These are phyloP conservation scores for Lactarius hatsudake DNA, from an alignment of 768 basidiomycete species.

Conservation along the genomic window DNA sequence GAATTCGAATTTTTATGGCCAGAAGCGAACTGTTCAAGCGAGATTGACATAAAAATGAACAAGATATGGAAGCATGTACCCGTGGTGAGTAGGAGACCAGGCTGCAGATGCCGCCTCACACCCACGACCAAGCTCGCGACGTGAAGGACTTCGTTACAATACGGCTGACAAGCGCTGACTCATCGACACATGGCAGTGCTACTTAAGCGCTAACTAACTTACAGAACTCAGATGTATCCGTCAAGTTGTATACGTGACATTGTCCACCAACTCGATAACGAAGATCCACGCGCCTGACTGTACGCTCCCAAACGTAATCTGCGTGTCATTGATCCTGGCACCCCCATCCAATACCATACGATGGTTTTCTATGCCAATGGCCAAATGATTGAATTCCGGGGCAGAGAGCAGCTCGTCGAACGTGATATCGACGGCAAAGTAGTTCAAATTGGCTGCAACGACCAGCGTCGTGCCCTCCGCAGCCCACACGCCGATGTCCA, in stretches of 20 bases:
- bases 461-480: constrained; percentile 3
- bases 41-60: not conserved
- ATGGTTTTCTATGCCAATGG: too few relatives aligned
- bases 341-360: constrained; percentile 11
- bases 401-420: constrained; percentile 1
- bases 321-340: not conserved
- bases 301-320: constrained; percentile 2
- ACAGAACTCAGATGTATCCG: not conserved
- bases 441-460: constrained; percentile 22
- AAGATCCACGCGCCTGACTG: constrained; percentile 16
- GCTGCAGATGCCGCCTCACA: too few relatives aligned
- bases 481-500: constrained; percentile 23
- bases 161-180: too few relatives aligned
- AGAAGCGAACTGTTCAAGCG: not conserved
- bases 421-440: not conserved
- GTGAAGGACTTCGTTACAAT: too few relatives aligned
- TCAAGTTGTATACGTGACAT: not conserved
- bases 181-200: not conserved
- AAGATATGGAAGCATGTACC: not conserved
- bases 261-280: not conserved
- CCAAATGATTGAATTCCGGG: not conserved
- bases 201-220: not conserved
- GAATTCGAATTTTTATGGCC: not conserved
- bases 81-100: not conserved
- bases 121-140: too few relatives aligned